These are phyloP conservation scores for Yarrowia porcina DNA, from an alignment of 805 yeast species.

Conservation along the genomic window DNA sequence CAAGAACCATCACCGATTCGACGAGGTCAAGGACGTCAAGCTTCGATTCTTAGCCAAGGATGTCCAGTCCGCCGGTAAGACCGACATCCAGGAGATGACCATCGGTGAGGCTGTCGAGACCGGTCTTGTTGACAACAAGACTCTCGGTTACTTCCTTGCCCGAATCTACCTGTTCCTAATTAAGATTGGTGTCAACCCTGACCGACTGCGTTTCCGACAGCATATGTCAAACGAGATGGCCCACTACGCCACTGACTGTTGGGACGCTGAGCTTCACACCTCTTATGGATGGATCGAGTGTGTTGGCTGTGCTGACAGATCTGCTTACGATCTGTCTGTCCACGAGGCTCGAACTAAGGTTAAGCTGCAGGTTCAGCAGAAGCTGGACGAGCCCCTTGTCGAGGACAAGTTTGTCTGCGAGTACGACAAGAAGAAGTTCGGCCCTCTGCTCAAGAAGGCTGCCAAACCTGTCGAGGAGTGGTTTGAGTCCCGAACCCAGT, in stretches of 20 bases:
- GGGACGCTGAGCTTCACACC: slow-evolving; percentile 97
- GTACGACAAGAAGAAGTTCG: slow-evolving; percentile 91
- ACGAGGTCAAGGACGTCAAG: slow-evolving; percentile 66
- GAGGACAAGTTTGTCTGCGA: slow-evolving; percentile 83
- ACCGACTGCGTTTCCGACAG: slow-evolving; percentile 91
- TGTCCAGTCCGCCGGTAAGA: slow-evolving; percentile 82
- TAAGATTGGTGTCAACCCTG: slow-evolving; percentile 86
- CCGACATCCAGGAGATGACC: slow-evolving; percentile 58
- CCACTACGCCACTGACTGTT: slow-evolving; percentile 98
- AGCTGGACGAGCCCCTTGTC: slow-evolving; percentile 75
- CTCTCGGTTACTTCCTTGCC: slow-evolving; percentile 94
- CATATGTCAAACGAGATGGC: slow-evolving; percentile 99
- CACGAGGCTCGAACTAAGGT: slow-evolving; percentile 94
- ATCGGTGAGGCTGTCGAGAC: slow-evolving; percentile 87
- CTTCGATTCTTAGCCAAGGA: slow-evolving; percentile 80
- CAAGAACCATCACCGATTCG: slow-evolving; percentile 78
- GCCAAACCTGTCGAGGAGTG: slow-evolving; percentile 88
- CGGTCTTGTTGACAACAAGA: slow-evolving; percentile 92
- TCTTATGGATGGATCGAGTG: slow-evolving; percentile 99
- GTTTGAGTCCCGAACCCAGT: slow-evolving; percentile 72
- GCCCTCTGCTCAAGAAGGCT: slow-evolving; percentile 96
- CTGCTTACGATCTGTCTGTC: slow-evolving; percentile 94
- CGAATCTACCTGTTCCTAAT: slow-evolving; percentile 81
- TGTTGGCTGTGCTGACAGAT: slow-evolving; percentile 99
- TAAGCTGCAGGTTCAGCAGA: slow-evolving; percentile 90